Evolutionary conservation across 345 rosid species (phyloP), one percentile per base, ranked within the genome.

Genomic region (Populus simonii): DNA sequence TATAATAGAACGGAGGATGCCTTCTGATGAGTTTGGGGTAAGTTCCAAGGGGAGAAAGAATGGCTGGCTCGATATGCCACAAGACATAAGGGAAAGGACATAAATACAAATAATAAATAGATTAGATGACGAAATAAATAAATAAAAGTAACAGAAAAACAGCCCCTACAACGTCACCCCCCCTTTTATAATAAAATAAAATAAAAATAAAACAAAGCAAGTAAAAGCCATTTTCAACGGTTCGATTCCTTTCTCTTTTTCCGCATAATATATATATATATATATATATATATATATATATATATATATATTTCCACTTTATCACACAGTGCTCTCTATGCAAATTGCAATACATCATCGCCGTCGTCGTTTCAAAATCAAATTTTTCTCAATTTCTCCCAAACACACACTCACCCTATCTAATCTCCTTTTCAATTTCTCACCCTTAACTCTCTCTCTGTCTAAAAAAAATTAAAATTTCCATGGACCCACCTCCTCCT

Each of bases 401-500:
- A 17, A 20, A n/a, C 51, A 70, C 27, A 41, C 72, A 39, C 72
- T 41, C 35, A 5, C 72, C 47, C n/a, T 5, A n/a, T 70, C 53
- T 13, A 25, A 12, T 23, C 55, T 43, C 55, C 41, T 17, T 23
- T 16, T 10, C 45, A 27, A 41, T 23, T 70, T 13, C 17, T 23
- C 18, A 39, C 36, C 73, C 4, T 17, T 6, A 8, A 3, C 10
- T 7, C 29, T 17, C 39, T 43, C 39, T 43, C 36, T 45, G 61
- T 47, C 35, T 20, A 25, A 1, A 10, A 22, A n/a, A 70, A 45
- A 65, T 8, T 39, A 43, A 10, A n/a, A n/a, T 16, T 4, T 27
- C 33, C 47, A 80, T 80, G 82, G 82, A 80, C 75, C 82, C 82
- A 70, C 81, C 36, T 6, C 75, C 53, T 3, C 73, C 43, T n/a